These are phyloP conservation scores for Raphanus sativus DNA, from an alignment of 345 rosid species.

Conservation along the genomic window DNA sequence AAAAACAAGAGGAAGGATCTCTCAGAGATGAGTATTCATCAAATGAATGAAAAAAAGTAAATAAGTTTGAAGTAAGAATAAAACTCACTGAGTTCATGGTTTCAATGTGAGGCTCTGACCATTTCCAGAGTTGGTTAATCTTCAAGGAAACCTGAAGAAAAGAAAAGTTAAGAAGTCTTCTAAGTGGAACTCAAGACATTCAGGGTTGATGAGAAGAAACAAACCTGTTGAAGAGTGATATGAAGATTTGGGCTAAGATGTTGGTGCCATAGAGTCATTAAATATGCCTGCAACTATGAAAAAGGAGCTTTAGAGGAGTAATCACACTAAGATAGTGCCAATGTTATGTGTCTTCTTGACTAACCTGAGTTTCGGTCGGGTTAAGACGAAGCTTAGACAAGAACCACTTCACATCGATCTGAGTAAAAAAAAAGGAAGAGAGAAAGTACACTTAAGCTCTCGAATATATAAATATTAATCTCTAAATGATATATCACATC, in stretches of 20 bases:
- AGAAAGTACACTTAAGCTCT: neutral
- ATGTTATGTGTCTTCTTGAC: neutral
- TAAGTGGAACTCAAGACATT: neutral
- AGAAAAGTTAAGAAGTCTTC: neutral
- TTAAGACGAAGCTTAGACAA: constrained; percentile 37
- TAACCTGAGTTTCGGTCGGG: constrained; percentile 40
- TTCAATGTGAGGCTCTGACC: constrained; percentile 41
- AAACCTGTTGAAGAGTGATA: constrained; percentile 41
- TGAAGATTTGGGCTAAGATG: constrained; percentile 40
- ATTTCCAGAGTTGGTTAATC: constrained; percentile 33
- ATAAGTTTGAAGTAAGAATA: neutral
- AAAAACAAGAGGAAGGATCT: constrained; percentile 4
- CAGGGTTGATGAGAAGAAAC: neutral
- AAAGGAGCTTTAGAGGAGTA: neutral
- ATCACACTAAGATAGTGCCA: neutral
- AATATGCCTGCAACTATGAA: constrained; percentile 34
- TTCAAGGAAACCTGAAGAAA: constrained; percentile 26
- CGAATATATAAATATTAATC: neutral
- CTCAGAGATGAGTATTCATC: neutral
- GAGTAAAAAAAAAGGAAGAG: neutral
- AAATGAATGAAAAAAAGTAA: constrained; percentile 9
- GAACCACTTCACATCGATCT: constrained; percentile 40
- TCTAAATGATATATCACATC: neutral
- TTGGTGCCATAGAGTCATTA: constrained; percentile 41
- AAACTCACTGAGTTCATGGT: constrained; percentile 40